phyloP scores from a whole-genome alignment of 129 eudicot species.

The Tagetes patula region DNA sequence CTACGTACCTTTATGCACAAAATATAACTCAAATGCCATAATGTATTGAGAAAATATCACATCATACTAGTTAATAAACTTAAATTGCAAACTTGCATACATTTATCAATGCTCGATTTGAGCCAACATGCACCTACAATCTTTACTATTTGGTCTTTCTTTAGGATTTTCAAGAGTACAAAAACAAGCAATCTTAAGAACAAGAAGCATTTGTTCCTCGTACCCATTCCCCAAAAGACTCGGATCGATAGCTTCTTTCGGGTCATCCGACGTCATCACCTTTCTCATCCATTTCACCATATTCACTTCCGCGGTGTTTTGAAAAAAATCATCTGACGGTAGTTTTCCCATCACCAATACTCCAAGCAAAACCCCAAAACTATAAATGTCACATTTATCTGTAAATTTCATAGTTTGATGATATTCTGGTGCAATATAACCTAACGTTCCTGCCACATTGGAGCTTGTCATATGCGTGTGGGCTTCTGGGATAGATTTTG shows the following conservation, averaged over 20 bases:
- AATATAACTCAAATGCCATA: too few relatives aligned
- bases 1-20: too few relatives aligned
- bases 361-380: slow-evolving; percentile 14
- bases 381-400: slow-evolving; percentile 18
- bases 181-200: slow-evolving; percentile 77
- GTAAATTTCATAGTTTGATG: slow-evolving; percentile 9
- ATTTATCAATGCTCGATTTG: slow-evolving; percentile 53
- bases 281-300: slow-evolving; percentile 17
- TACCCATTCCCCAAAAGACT: slow-evolving; percentile 63
- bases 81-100: not conserved
- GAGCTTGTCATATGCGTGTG: slow-evolving; percentile 12
- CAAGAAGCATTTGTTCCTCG: slow-evolving; percentile 84
- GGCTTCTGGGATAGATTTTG: slow-evolving; percentile 13
- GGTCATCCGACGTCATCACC: slow-evolving; percentile 31
- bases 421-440: slow-evolving; percentile 21
- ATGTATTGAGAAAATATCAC: too few relatives aligned
- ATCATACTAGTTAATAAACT: not conserved
- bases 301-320: not conserved
- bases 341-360: slow-evolving; percentile 16
- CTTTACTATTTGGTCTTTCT: slow-evolving; percentile 86
- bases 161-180: slow-evolving; percentile 73
- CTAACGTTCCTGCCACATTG: slow-evolving; percentile 17
- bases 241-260: slow-evolving; percentile 60
- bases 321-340: slow-evolving; percentile 13
- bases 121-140: slow-evolving; percentile 59